Evolutionary conservation across 2,329 filamentous ascomycete species (phyloP), one percentile per base, ranked within the genome.

Genomic region (Pseudogymnoascus sp.): DNA sequence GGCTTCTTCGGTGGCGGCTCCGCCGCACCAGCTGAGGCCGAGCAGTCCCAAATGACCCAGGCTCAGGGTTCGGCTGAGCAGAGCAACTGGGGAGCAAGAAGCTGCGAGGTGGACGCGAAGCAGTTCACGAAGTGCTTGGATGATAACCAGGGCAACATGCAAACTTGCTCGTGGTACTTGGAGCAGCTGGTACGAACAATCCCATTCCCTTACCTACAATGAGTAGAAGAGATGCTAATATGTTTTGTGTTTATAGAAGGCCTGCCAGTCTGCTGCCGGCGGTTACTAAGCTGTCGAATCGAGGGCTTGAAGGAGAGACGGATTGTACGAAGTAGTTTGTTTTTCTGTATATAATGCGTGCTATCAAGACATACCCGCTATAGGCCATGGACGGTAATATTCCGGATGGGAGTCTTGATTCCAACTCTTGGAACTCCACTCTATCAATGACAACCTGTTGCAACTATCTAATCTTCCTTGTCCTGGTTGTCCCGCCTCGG

Each of bases 121-220:
- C 85, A 84, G 77, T 97, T 99, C 82, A 92, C 91, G 71, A 88
- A 87, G 79, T 99, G 94, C 83, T 88, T 99, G 87, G 92, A 97
- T 76, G 90, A 97, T 73, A 89, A 99, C 76, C 80, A 86, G 73
- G 94, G 94, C 69, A 92, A 94, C 78, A 86, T 99, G 88, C 87
- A 88, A 73, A 95, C 97, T 73, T 99, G 94, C 80, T 89, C 89
- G 68, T 99, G 93, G 92, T 99, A 99, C 76, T 79, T 99, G 70
- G 94, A 99, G 76, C 93, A 99, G 84, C 82, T 99, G 76, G 77
- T 79, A 75, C 60, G 74, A 71, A 7, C 14, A 16, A n/a, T 28
- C 47, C 28, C n/a, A 6, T 47, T n/a, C 47, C 16, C 30, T 60
- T 57, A 18, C 35, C 11, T 60, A 22, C 18, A 47, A 28, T 39